Evolutionary conservation across 345 rosid genomes (phyloP).

Genomic region (Toxicodendron radicans): DNA sequence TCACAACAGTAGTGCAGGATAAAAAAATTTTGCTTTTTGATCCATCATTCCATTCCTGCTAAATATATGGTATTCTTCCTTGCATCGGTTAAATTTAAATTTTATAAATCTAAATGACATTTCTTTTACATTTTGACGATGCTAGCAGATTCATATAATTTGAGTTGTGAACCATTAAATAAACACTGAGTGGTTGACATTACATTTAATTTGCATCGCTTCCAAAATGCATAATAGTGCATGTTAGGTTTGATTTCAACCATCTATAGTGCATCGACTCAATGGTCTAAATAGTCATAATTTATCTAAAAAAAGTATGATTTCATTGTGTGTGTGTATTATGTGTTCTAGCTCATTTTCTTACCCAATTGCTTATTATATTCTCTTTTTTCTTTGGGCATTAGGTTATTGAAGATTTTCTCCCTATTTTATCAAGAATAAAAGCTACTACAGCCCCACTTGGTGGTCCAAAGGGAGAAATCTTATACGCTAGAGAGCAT

Average conservation of each 20-base stretch:
- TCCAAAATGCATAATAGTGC: no score
- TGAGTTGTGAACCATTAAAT: no score
- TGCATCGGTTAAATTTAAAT: background rate
- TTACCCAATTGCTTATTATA: background rate
- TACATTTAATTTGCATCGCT: no score
- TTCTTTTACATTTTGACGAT: background rate
- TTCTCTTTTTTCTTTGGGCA: constrained; percentile 12
- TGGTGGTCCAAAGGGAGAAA: constrained; percentile 86
- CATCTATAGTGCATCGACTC: no score
- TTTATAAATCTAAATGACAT: no score
- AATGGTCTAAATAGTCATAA: no score
- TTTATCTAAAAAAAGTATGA: no score
- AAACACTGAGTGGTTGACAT: no score
- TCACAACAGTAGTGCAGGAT: background rate
- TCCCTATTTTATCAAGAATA: constrained; percentile 78
- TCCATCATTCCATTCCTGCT: background rate
- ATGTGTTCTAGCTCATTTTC: background rate
- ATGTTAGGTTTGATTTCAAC: background rate
- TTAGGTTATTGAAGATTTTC: constrained; percentile 79
- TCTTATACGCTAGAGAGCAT: constrained; percentile 84
- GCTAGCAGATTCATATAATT: background rate
- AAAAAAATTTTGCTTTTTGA: no score
- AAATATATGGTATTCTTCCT: background rate
- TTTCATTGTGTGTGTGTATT: background rate
- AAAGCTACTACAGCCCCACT: constrained; percentile 72